Evolutionary conservation across 164 flowering plant genomes (phyloP).

Genomic region (Litsea cubeba): DNA sequence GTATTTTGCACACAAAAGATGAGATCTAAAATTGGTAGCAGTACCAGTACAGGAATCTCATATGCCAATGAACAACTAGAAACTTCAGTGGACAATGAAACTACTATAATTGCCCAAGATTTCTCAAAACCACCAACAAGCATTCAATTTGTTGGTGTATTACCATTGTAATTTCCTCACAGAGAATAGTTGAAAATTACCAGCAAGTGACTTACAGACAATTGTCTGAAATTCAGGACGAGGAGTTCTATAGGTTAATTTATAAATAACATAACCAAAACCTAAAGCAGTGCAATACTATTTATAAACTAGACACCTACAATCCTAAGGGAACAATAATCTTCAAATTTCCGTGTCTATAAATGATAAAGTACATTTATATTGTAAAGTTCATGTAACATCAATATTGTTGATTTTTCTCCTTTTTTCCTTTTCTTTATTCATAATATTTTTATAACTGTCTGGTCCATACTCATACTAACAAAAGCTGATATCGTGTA

Average conservation of each 20-base stretch:
- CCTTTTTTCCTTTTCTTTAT: too few species aligned
- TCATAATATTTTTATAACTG: too few species aligned
- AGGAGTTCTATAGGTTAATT: neutral
- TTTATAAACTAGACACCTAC: too few species aligned
- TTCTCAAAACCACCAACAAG: neutral
- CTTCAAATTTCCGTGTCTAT: too few species aligned
- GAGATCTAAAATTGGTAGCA: neutral
- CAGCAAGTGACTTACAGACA: neutral
- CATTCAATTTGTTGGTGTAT: neutral
- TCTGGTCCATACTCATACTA: too few species aligned
- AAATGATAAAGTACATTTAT: too few species aligned
- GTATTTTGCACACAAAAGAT: neutral
- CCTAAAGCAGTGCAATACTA: too few species aligned
- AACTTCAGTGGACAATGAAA: neutral
- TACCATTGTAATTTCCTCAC: neutral
- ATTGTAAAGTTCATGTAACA: too few species aligned
- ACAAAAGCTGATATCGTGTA: too few species aligned
- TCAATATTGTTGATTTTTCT: too few species aligned
- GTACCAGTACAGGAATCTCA: neutral
- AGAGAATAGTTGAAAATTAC: neutral
- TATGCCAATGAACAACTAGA: neutral
- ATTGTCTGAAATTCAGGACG: neutral
- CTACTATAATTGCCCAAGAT: neutral
- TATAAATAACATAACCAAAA: neutral
- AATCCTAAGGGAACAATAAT: too few species aligned